Percentiles rank a stretch among this genome's conserved stretches.
phyloP scores from a whole-genome alignment of 345 rosid species.

The Citrus hindsii region DNA sequence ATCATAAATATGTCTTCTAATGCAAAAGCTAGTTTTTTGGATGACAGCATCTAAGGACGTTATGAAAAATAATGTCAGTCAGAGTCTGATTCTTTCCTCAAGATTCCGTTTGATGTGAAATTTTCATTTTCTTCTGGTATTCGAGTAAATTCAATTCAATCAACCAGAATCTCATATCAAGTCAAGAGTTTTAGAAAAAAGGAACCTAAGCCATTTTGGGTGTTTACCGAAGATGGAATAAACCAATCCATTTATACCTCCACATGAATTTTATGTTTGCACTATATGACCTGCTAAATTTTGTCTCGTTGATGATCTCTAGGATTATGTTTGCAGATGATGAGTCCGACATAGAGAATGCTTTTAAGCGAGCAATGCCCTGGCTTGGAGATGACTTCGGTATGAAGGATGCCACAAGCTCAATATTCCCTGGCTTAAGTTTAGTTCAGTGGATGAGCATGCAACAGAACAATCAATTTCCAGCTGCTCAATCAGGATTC shows the following conservation, averaged over 20 bases:
- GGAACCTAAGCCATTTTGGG: not conserved
- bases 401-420: constrained; percentile 73
- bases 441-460: constrained; percentile 98
- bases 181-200: not conserved
- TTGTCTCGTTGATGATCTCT: constrained; percentile 11
- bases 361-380: constrained; percentile 89
- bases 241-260: not conserved
- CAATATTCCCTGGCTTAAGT: constrained; percentile 85
- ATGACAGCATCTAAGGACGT: not conserved
- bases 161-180: not conserved
- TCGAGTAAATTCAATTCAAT: not conserved
- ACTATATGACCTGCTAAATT: not conserved
- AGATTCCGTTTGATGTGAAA: not conserved
- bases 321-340: constrained; percentile 57
- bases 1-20: not conserved
- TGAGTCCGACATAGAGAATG: constrained; percentile 77
- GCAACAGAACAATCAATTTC: constrained; percentile 85
- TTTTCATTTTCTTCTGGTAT: not conserved
- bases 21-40: not conserved
- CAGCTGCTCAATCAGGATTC: constrained; percentile 57
- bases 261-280: not conserved
- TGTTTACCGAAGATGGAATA: not conserved
- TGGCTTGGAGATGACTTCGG: constrained; percentile 97
- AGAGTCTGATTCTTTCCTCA: not conserved
- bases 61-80: not conserved